Base-by-base conservation (phyloP, 495 filamentous ascomycete genomes). In the Chaetomium fimeti region DNA sequence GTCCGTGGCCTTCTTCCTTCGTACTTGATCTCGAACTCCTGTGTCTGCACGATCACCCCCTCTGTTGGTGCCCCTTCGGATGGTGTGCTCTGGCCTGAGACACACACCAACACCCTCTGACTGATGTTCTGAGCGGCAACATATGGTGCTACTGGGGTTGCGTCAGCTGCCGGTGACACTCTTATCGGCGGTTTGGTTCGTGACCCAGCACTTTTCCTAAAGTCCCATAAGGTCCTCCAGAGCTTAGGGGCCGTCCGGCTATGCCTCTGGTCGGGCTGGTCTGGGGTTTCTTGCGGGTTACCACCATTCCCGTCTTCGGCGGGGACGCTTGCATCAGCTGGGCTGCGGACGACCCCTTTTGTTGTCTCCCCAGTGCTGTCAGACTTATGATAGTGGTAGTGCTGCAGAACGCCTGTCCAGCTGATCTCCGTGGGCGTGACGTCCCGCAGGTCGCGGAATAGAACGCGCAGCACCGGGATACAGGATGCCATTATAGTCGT, bases 401-500 rank as follows among this genome's bases (percentile, higher is more conserved):
- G 16, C 40, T 16, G 5, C 40, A 15, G 40, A 6, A 11, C 40
- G 16, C 5, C 3, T 11, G 40, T 15, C 15, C 40, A 11, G 15
- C 40, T 43, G 40, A 57, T 57, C 9, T 57, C 55, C n/a, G 36
- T 36, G 27, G 28, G 22, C 18, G 24, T 38, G 0, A 42, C 45
- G n/a, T 67, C 57, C 18, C 45, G 29, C 18, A 73, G 67, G 25
- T 73, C 68, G 45, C 63, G 65, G 60, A 75, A 57, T 20, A 75
- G 66, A 12, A 69, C 69, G 22, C 75, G 69, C n/a, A 75, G 49
- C 11, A 75, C 62, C 2, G 75, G 75, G 20, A 77, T 75, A 36
- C 69, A 75, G 11, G 72, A 67, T 11, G 74, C 73, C 65, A 76
- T 73, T 57, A 76, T 76, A 28, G 70, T 74, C 6, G 64, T 70